These are phyloP conservation scores for Phytophthora vignae DNA, from an alignment of 352 stramenopile species.

Conservation along the genomic window DNA sequence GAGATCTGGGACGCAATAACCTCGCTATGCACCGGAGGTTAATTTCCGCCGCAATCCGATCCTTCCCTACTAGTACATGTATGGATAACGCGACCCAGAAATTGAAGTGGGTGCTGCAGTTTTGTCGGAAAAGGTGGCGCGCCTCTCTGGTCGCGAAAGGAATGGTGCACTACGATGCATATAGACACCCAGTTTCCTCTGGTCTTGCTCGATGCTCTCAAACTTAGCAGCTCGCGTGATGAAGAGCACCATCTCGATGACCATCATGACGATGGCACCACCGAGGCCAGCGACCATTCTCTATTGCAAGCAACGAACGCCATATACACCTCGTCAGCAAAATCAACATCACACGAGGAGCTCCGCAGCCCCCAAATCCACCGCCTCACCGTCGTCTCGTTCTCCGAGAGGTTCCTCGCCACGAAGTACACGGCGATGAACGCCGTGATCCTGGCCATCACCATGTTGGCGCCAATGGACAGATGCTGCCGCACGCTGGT, in stretches of 20 bases:
- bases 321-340: constrained; percentile 12
- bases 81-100: too few species aligned
- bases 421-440: constrained; percentile 87
- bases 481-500: constrained; percentile 80
- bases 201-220: constrained; percentile 61
- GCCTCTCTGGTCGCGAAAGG: too few species aligned
- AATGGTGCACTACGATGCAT: too few species aligned
- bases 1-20: too few species aligned
- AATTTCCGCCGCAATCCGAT: too few species aligned
- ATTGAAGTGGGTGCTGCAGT: too few species aligned
- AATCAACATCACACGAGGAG: not conserved
- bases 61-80: too few species aligned
- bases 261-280: constrained; percentile 86
- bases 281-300: constrained; percentile 70
- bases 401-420: constrained; percentile 68
- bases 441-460: constrained; percentile 79
- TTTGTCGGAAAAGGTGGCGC: too few species aligned
- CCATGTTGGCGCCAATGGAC: constrained; percentile 88
- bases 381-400: constrained; percentile 71
- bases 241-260: constrained; percentile 90
- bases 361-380: not conserved
- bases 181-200: constrained; percentile 31
- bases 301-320: constrained; percentile 33
- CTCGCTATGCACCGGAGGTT: too few species aligned
- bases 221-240: constrained; percentile 80